Base-by-base conservation (phyloP, 768 basidiomycete species). In the Mycena vulgaris region DNA sequence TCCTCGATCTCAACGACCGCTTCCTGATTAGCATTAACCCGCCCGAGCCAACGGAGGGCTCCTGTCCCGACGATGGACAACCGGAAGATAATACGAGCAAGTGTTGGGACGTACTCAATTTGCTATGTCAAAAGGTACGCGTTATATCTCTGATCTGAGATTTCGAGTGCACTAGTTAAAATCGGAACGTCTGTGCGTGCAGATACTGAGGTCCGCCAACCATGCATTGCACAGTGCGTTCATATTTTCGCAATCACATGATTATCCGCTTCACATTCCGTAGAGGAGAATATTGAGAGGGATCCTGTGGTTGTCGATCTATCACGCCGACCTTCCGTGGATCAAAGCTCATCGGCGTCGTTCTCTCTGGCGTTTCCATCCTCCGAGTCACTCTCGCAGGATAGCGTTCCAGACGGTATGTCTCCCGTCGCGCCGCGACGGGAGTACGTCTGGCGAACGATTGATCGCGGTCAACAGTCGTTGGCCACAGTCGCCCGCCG, bases 141-240 rank as follows among this genome's bases (percentile, higher is more conserved):
- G 21, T 19, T 27, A 3, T 19, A 39, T 2, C 2, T 30, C 6
- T 31, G 4, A 11, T n/a, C 7, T 13, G 1, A 14, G 21, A 23
- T 53, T 30, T 28, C 17, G 3, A 58, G 2, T 39, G 6, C 1
- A 33, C n/a, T n/a, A n/a, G n/a, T 13, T 5, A 4, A 31, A 1
- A 5, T n/a, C 8, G 8, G 6, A 14, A 37, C 8, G 35, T 23
- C 21, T 19, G 45, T 37, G 5, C 21, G 3, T 49, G 1, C 4
- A 58, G 64, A 45, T 66, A 5, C 30, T 66, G 47, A 48, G 47
- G 23, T 57, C 64, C 8, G 64, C 64, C 1, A 66, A 57, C 30
- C 56, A 25, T 14, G 42, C 40, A 10, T 39, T 66, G 31, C 47
- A 66, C 45, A 40, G 64, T 66, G 11, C 33, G 63, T 28, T 5